phyloP scores from a whole-genome alignment of 805 yeast species.

The Kodamaea restingae region DNA sequence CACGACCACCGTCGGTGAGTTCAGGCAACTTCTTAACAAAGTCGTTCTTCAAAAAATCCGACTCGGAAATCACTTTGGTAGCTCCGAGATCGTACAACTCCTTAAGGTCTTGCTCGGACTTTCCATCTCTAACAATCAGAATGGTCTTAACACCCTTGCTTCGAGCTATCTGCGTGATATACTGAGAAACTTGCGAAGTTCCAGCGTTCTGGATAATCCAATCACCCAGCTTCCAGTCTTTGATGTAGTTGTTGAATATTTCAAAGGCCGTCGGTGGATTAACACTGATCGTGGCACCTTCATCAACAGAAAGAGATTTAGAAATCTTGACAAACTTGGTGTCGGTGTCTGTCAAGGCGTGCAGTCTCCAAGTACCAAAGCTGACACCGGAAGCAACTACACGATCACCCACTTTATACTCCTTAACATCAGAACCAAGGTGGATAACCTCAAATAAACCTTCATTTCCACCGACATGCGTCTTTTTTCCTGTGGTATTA shows the following conservation, averaged over 20 bases:
- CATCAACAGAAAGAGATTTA: constrained; percentile 8
- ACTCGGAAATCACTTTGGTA: constrained; percentile 23
- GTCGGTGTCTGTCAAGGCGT: constrained; percentile 13
- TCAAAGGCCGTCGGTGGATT: constrained; percentile 22
- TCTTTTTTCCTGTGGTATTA: constrained; percentile 2
- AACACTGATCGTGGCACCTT: constrained; percentile 20
- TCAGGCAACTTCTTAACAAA: constrained; percentile 17
- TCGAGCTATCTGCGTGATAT: constrained; percentile 26
- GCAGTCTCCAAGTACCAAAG: constrained; percentile 24
- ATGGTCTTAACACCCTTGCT: constrained; percentile 23
- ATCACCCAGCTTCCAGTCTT: constrained; percentile 22
- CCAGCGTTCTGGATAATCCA: constrained; percentile 36
- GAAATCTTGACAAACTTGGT: constrained; percentile 5
- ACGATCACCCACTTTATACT: constrained; percentile 17
- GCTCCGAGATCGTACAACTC: constrained; percentile 23
- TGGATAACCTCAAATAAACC: constrained; percentile 18
- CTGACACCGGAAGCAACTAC: constrained; percentile 17
- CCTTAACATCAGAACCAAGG: constrained; percentile 14
- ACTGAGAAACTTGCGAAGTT: constrained; percentile 30
- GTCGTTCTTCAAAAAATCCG: constrained; percentile 18
- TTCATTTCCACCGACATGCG: constrained; percentile 18
- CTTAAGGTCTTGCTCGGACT: constrained; percentile 20
- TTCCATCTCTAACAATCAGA: constrained; percentile 28
- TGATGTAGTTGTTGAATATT: constrained; percentile 16
- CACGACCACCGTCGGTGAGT: constrained; percentile 14